Conservation (phyloP, 345 rosid species). For the Populus deltoides region DNA sequence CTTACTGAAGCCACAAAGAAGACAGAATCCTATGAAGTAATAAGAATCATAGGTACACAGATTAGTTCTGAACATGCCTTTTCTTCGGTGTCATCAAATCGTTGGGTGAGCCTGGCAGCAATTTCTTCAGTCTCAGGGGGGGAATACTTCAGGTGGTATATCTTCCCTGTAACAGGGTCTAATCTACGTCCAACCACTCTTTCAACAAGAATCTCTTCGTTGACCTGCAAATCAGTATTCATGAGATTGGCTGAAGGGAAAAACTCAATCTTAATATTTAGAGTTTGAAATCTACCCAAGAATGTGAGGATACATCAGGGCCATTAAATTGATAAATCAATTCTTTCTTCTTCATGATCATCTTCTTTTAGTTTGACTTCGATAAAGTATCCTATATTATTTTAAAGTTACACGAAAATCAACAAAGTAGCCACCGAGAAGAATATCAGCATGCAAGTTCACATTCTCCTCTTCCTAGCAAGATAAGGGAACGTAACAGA, state of each 20-base stretch:
- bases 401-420: neutral
- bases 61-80: constrained; percentile 50
- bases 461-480: neutral
- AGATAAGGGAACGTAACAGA: neutral
- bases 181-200: constrained; percentile 89
- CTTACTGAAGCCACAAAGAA: neutral
- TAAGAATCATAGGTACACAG: neutral
- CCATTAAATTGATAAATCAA: neutral
- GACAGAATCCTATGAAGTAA: neutral
- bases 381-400: neutral
- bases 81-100: constrained; percentile 93
- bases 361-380: neutral
- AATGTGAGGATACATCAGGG: neutral
- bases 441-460: neutral
- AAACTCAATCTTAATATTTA: neutral
- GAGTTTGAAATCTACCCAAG: neutral
- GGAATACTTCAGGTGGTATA: constrained; percentile 85
- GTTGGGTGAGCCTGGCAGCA: constrained; percentile 79
- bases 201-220: constrained; percentile 84
- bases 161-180: constrained; percentile 92
- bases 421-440: neutral
- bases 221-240: constrained; percentile 51
- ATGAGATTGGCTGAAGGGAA: neutral
- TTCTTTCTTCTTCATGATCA: neutral
- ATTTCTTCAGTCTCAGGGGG: constrained; percentile 89